A percentile compares a stretch with the other conserved stretches of the same genome.
Evolutionary conservation across 2,329 filamentous ascomycete genomes (phyloP).

Genomic region (Neofusicoccum parvum): DNA sequence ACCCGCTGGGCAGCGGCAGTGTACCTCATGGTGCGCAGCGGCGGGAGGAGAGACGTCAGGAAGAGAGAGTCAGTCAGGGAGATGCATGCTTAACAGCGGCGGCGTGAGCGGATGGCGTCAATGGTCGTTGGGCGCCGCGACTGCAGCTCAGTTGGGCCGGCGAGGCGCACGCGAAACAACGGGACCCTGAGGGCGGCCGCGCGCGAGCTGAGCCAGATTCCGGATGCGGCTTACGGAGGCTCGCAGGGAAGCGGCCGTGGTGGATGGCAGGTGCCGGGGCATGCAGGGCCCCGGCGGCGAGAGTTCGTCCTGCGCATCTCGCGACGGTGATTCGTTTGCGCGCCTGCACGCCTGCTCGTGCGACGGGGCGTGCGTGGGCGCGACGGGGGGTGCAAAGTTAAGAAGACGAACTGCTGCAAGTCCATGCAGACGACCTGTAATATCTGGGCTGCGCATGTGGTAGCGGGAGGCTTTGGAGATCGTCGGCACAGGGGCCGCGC

Average conservation of each 20-base stretch:
- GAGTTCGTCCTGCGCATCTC: background rate
- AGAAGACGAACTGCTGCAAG: background rate
- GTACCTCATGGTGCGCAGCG: background rate
- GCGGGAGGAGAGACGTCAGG: background rate
- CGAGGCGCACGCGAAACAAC: background rate
- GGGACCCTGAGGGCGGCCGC: background rate
- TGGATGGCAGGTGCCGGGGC: background rate
- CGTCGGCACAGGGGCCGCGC: background rate
- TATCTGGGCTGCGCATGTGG: background rate
- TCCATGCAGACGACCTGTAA: slow-evolving; percentile 1
- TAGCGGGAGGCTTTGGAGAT: background rate
- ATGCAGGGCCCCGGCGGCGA: background rate
- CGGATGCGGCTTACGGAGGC: background rate
- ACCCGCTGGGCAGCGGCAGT: background rate
- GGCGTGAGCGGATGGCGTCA: background rate
- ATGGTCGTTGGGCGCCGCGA: background rate
- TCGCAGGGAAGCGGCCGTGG: background rate
- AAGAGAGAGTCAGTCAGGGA: background rate
- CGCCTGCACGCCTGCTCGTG: background rate
- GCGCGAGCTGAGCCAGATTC: background rate
- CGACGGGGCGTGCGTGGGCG: background rate
- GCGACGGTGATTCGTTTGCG: background rate
- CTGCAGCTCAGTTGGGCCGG: background rate
- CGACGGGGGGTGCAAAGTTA: background rate
- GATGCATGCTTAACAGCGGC: background rate